Percentiles rank a stretch among this genome's conserved stretches.
Conservation (phyloP, 2,329 filamentous ascomycete species). For the Fusarium siculi region DNA sequence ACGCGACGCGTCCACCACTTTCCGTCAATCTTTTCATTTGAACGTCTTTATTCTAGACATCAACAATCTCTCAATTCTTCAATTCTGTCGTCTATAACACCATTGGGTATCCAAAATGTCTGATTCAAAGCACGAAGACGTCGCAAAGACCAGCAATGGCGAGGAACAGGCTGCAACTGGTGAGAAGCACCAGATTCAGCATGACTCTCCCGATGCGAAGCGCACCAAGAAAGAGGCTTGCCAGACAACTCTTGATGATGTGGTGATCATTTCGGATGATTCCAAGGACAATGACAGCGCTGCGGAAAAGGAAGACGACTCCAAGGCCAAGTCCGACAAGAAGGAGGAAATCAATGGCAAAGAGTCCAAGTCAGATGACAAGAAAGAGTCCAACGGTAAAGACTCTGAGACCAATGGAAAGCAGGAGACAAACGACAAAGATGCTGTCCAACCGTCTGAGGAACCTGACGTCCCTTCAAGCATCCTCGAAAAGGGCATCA, state of each 20-base stretch:
- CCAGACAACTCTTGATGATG: slow-evolving; percentile 40
- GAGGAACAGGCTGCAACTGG: slow-evolving; percentile 30
- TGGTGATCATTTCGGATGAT: slow-evolving; percentile 5
- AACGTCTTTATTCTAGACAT: neutral
- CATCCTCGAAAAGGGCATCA: slow-evolving; percentile 86
- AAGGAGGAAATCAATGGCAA: slow-evolving; percentile 8
- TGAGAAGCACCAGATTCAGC: slow-evolving; percentile 45
- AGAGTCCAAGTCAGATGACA: neutral
- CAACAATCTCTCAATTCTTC: neutral
- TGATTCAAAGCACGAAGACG: slow-evolving; percentile 6
- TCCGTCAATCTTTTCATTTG: neutral
- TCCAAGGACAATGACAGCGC: neutral
- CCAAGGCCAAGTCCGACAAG: neutral
- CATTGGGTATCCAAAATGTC: slow-evolving; percentile 20
- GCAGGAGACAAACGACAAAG: slow-evolving; percentile 11
- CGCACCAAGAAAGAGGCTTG: slow-evolving; percentile 40
- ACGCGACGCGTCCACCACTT: slow-evolving; percentile 28
- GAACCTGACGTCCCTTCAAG: slow-evolving; percentile 54
- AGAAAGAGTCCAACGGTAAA: slow-evolving; percentile 1
- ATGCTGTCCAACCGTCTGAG: slow-evolving; percentile 32
- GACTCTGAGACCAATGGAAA: neutral
- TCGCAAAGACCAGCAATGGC: slow-evolving; percentile 14
- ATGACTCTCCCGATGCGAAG: slow-evolving; percentile 43
- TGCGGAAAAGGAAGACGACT: slow-evolving; percentile 6
- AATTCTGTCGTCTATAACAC: neutral